These are phyloP conservation scores for Phoenix dactylifera DNA, from an alignment of 176 grass and related monocot species.

Conservation along the genomic window DNA sequence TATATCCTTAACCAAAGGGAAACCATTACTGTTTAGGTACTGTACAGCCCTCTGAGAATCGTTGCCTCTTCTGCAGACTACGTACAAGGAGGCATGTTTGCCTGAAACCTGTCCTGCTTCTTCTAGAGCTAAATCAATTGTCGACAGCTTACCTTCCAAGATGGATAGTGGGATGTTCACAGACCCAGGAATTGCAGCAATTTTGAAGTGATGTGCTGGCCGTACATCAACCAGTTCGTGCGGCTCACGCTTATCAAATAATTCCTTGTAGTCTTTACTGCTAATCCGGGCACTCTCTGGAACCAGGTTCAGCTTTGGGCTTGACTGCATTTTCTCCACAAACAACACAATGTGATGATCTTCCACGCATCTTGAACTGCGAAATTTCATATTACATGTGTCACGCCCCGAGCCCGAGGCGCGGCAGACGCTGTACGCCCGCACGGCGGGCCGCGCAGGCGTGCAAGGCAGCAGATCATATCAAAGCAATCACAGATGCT, in stretches of 20 bases:
- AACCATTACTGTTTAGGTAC: constrained; percentile 55
- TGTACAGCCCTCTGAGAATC: constrained; percentile 63
- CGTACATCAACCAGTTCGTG: constrained; percentile 74
- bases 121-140: constrained; percentile 33
- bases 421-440: no score
- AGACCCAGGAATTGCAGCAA: constrained; percentile 50
- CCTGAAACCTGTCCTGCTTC: constrained; percentile 6
- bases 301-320: constrained; percentile 33
- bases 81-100: constrained; percentile 30
- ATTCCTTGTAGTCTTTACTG: constrained; percentile 50
- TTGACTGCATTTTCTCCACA: constrained; percentile 61
- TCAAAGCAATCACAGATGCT: no score
- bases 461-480: no score
- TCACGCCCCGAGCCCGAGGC: no score
- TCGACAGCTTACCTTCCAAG: constrained; percentile 52
- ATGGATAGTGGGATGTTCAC: constrained; percentile 56
- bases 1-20: constrained; percentile 54
- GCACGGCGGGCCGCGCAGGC: no score
- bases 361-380: no score
- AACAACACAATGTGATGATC: no score
- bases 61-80: constrained; percentile 82
- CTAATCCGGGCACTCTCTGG: constrained; percentile 45
- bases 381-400: no score
- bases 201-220: constrained; percentile 76
- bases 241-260: constrained; percentile 34